Conservation (phyloP, 2,329 filamentous ascomycete genomes). For the Tolypocladium tropicale region DNA sequence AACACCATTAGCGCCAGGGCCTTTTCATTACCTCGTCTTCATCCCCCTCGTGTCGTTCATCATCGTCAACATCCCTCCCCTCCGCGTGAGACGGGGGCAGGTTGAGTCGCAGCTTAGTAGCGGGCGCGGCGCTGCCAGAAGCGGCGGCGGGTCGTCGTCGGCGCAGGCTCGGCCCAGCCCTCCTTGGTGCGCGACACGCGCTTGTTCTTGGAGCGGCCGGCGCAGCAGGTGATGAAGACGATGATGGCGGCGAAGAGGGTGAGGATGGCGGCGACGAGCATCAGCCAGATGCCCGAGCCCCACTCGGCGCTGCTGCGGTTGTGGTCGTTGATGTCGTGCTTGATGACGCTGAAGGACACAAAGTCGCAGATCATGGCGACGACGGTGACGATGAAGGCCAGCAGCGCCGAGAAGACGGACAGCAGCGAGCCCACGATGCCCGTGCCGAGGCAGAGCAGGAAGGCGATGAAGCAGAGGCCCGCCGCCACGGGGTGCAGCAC, state of each 20-base stretch:
- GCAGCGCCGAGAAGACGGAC: slow-evolving; percentile 37
- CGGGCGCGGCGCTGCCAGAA: slow-evolving; percentile 8
- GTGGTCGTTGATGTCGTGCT: slow-evolving; percentile 42
- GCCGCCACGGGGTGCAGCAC: slow-evolving; percentile 52
- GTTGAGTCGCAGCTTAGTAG: background rate
- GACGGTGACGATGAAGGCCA: slow-evolving; percentile 40
- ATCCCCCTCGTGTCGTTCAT: background rate
- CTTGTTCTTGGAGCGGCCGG: slow-evolving; percentile 28
- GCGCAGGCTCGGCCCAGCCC: slow-evolving; percentile 8
- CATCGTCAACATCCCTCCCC: background rate
- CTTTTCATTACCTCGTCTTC: background rate
- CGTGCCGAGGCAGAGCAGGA: slow-evolving; percentile 41
- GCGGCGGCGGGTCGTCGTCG: slow-evolving; percentile 2
- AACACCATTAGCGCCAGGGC: background rate
- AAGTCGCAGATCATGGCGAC: slow-evolving; percentile 46
- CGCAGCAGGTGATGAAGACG: slow-evolving; percentile 53
- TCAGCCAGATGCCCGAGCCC: slow-evolving; percentile 47
- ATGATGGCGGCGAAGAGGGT: slow-evolving; percentile 44
- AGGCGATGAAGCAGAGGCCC: slow-evolving; percentile 47
- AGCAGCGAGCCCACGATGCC: slow-evolving; percentile 42
- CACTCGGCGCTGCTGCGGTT: slow-evolving; percentile 35
- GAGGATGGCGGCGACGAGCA: slow-evolving; percentile 44
- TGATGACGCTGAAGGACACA: slow-evolving; percentile 43
- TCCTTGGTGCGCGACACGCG: slow-evolving; percentile 17
- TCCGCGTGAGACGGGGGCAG: background rate